Evolutionary conservation across 1,284 basidiomycete genomes (phyloP), one percentile per base, ranked within the genome.

Genomic region (Trametes sp.): DNA sequence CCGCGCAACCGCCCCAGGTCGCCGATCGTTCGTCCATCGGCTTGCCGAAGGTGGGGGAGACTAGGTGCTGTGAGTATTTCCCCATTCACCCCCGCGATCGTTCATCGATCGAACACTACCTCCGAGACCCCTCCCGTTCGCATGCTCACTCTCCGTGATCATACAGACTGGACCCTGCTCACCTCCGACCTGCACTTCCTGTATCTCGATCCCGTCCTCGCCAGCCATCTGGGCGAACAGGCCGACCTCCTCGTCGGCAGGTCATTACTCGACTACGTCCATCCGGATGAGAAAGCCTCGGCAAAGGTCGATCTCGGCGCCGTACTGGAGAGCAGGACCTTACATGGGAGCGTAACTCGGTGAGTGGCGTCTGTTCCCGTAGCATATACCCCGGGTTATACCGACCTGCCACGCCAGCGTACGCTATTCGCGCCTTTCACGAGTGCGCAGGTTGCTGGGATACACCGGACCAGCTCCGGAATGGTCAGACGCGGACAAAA

Each of bases 261-360:
- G 69, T 87, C 88, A 23, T 83, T 98, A 44, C 83, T 98, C 64
- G 84, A 88, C 61, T 96, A 94, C 73, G 93, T 98, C 45, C 95
- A 98, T 73, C 95, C 95, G 26, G 92, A 93, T 61, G 96, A 98
- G 73, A 86, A 90, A 62, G 83, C 87, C 1, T 90, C 90, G 62
- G 94, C 94, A 2, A 84, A 87, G 68, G 80, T 83, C 41, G 94
- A 97, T 78, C 83, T 98, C 48, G 84, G 86, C 50, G 86, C 86
- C 64, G 94, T 96, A 8, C 84, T 97, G 62, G 84, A 91, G 62
- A 87, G 85, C 69, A 86, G 89, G 70, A 94, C 93, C 14, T 81
- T 96, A 60, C 94, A 97, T 76, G 96, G 96, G 56, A 96, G 90
- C 65, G 94, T 98, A 56, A 97, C 95, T 51, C 88, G 95, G 90